Percentiles rank a stretch among this genome's conserved stretches.
phyloP scores from a whole-genome alignment of 2,329 filamentous ascomycete species.

The Cercospora sp. region DNA sequence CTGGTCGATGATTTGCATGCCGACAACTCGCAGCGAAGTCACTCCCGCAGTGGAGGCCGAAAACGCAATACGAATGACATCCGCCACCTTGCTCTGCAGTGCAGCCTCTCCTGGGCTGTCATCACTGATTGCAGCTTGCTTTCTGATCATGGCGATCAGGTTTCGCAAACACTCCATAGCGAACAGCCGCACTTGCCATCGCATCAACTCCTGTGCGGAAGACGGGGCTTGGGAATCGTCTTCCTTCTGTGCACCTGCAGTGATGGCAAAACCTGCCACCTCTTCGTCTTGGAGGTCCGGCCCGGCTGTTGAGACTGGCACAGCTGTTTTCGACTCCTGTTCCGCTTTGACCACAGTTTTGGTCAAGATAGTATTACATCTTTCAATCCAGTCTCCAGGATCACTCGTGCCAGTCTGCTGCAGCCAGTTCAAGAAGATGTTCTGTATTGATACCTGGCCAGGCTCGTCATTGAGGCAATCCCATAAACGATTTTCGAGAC shows the following conservation, averaged over 20 bases:
- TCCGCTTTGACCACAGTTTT: constrained; percentile 74
- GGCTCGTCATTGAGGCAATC: constrained; percentile 77
- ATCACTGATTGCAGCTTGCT: constrained; percentile 74
- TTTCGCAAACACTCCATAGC: constrained; percentile 87
- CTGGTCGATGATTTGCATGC: constrained; percentile 89
- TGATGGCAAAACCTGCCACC: constrained; percentile 89
- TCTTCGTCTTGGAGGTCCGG: constrained; percentile 95
- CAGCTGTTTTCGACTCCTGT: constrained; percentile 46
- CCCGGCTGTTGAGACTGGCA: constrained; percentile 52
- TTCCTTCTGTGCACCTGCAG: constrained; percentile 57
- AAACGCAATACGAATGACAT: constrained; percentile 95
- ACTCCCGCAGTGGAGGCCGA: constrained; percentile 94
- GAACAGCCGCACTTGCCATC: constrained; percentile 95
- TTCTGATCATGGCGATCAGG: constrained; percentile 74
- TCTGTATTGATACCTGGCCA: constrained; percentile 75
- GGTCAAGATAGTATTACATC: constrained; percentile 84
- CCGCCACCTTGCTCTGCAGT: constrained; percentile 79
- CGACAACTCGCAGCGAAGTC: constrained; percentile 83
- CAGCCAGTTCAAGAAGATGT: constrained; percentile 89
- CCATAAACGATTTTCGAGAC: constrained; percentile 91
- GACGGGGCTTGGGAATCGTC: constrained; percentile 44
- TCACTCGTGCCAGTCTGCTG: constrained; percentile 81
- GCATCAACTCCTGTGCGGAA: constrained; percentile 75
- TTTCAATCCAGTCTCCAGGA: constrained; percentile 80
- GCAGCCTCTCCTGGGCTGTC: constrained; percentile 75